phyloP scores from a whole-genome alignment of 1,139 yeast species.

The Blastobotrys ciferrii region DNA sequence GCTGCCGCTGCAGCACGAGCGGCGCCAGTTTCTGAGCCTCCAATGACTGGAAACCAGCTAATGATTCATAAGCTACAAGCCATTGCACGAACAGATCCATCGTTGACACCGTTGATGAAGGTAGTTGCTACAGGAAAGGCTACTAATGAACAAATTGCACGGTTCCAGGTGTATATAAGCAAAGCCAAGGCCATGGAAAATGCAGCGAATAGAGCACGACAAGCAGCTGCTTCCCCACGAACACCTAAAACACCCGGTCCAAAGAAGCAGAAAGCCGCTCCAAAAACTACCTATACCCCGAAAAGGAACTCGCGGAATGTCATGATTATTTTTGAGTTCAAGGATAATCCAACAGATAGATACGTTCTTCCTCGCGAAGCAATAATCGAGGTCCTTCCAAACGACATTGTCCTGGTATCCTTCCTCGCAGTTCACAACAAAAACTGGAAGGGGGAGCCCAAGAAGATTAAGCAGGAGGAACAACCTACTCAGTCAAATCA shows the following conservation, averaged over 20 bases:
- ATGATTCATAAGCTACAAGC: slow-evolving; percentile 82
- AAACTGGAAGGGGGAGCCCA: slow-evolving; percentile 46
- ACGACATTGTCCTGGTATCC: slow-evolving; percentile 59
- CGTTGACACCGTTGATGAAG: slow-evolving; percentile 70
- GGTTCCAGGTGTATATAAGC: slow-evolving; percentile 73
- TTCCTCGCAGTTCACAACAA: slow-evolving; percentile 60
- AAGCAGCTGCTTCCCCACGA: slow-evolving; percentile 11
- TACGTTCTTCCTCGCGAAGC: slow-evolving; percentile 73
- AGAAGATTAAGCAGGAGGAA: slow-evolving; percentile 29
- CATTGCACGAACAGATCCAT: slow-evolving; percentile 71
- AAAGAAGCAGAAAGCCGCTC: slow-evolving; percentile 27
- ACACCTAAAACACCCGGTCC: slow-evolving; percentile 17
- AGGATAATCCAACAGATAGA: slow-evolving; percentile 74
- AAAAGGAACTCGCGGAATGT: slow-evolving; percentile 50
- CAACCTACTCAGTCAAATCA: slow-evolving; percentile 25
- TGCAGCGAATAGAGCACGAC: slow-evolving; percentile 27
- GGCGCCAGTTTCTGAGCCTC: slow-evolving; percentile 18
- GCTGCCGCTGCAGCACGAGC: slow-evolving; percentile 16
- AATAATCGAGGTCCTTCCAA: slow-evolving; percentile 59
- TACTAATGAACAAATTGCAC: slow-evolving; percentile 61
- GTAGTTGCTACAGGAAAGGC: slow-evolving; percentile 83
- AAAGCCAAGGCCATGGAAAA: slow-evolving; percentile 76
- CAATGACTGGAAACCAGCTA: slow-evolving; percentile 54
- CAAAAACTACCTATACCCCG: slow-evolving; percentile 25
- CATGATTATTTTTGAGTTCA: slow-evolving; percentile 78